Evolutionary conservation across 139 green algal genomes (phyloP).

Genomic region (Limnomonas spitsbergensis): DNA sequence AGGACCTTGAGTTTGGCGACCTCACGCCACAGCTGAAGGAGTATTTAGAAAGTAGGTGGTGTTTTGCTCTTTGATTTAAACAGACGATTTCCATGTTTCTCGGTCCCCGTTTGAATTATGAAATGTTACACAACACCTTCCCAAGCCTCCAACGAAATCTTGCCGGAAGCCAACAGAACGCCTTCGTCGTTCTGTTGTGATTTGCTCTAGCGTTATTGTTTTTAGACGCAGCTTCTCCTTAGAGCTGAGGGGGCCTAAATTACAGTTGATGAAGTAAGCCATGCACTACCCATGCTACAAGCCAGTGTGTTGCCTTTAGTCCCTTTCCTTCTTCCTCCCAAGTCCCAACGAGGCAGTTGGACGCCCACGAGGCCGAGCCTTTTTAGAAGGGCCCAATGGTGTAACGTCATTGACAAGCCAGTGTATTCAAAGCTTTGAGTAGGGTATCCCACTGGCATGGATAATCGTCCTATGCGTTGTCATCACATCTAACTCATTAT

Average conservation of each 20-base stretch:
- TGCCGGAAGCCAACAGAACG: not conserved
- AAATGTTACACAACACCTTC: constrained; percentile 11
- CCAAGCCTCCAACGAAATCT: no score
- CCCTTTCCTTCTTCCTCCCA: no score
- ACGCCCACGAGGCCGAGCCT: no score
- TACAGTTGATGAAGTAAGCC: not conserved
- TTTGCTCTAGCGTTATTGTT: not conserved
- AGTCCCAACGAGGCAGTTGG: no score
- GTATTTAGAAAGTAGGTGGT: constrained; percentile 59
- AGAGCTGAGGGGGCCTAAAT: not conserved
- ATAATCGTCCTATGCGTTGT: no score
- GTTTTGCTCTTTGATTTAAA: not conserved
- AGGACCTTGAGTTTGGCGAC: constrained; percentile 80
- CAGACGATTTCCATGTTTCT: no score
- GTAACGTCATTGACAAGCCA: no score
- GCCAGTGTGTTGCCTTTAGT: no score
- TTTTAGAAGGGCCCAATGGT: no score
- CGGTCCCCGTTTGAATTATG: not conserved
- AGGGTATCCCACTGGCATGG: no score
- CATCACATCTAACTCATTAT: not conserved
- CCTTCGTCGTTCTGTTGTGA: not conserved
- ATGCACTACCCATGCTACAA: no score
- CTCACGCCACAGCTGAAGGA: constrained; percentile 62
- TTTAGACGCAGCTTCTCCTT: not conserved
- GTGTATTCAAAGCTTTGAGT: not conserved